Evolutionary conservation across 192 early-diverging fungal genomes (phyloP).

Genomic region (Oehlia diaphana): DNA sequence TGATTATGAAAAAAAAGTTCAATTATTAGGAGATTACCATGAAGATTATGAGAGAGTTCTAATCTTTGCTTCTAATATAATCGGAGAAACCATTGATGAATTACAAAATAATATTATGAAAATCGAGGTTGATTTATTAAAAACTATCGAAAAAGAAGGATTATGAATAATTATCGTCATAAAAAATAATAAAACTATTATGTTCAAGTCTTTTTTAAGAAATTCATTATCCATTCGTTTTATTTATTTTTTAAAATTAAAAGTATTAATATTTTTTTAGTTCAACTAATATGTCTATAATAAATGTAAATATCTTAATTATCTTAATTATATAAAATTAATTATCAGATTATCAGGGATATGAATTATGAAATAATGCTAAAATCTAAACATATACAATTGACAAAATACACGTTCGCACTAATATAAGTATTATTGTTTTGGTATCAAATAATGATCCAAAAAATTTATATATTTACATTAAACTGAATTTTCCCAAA

Average conservation of each 20-base stretch:
- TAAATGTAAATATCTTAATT: no score
- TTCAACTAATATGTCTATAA: no score
- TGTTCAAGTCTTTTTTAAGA: not conserved
- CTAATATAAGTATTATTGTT: no score
- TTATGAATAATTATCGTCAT: not conserved
- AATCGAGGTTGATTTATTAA: conserved; percentile 2
- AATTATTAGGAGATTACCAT: conserved; percentile 3
- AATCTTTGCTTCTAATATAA: not conserved
- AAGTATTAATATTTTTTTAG: no score
- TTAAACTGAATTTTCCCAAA: not conserved
- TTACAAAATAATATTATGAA: not conserved
- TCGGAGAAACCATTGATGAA: not conserved
- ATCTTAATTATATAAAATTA: not conserved
- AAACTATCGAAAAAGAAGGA: not conserved
- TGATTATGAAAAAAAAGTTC: not conserved
- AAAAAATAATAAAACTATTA: no score
- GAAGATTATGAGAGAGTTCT: conserved; percentile 10
- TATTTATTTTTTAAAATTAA: no score
- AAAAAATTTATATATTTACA: not conserved
- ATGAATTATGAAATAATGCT: no score
- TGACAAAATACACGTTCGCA: no score
- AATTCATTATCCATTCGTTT: not conserved
- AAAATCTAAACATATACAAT: no score
- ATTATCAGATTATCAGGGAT: not conserved
- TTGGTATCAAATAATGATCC: no score